A percentile compares a stretch with the other conserved stretches of the same genome.
Evolutionary conservation across 176 grass and related monocot genomes (phyloP).

Genomic region (Avena sativa): DNA sequence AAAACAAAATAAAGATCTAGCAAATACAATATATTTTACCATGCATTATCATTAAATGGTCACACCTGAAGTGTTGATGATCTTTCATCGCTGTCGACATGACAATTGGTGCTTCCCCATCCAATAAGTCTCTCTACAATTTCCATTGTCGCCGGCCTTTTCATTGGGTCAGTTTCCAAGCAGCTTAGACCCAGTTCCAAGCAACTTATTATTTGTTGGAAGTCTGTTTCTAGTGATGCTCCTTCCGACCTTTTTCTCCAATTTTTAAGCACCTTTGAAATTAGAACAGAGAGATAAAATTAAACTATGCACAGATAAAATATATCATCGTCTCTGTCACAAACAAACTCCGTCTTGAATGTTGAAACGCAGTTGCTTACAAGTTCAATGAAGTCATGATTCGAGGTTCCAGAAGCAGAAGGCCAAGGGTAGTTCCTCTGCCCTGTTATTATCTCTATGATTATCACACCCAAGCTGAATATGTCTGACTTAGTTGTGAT

Average conservation of each 20-base stretch:
- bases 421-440: neutral
- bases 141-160: neutral
- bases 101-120: neutral
- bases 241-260: neutral
- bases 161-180: neutral
- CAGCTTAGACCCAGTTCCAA: neutral
- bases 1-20: neutral
- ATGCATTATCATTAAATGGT: neutral
- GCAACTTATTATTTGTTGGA: neutral
- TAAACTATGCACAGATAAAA: neutral
- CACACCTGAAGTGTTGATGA: neutral
- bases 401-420: neutral
- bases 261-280: neutral
- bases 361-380: neutral
- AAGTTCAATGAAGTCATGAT: neutral
- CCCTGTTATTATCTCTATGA: neutral
- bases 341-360: neutral
- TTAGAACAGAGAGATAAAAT: neutral
- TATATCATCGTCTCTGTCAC: neutral
- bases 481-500: neutral
- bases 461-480: neutral
- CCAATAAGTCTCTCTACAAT: neutral
- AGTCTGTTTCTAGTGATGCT: neutral
- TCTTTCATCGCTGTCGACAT: neutral
- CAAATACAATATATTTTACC: neutral